phyloP scores from a whole-genome alignment of 768 basidiomycete genomes.

The Auriscalpium orientale region DNA sequence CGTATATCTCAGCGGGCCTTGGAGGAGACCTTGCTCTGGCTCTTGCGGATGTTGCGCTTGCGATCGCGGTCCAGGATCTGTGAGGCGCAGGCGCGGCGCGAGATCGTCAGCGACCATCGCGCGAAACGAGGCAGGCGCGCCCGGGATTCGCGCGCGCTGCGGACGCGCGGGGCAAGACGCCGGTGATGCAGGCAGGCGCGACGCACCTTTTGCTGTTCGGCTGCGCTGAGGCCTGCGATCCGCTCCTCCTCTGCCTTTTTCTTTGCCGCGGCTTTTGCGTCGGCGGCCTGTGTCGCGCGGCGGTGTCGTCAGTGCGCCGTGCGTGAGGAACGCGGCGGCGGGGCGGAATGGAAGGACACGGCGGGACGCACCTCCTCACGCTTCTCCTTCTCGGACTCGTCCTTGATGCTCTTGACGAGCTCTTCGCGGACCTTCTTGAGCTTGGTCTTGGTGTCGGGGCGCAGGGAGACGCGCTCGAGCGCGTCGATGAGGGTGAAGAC shows the following conservation, averaged over 20 bases:
- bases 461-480: constrained; percentile 43
- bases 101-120: neutral
- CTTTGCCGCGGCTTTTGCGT: constrained; percentile 67
- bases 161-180: neutral
- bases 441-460: constrained; percentile 79
- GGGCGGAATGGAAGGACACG: neutral
- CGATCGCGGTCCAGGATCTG: constrained; percentile 71
- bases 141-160: neutral
- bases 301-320: neutral
- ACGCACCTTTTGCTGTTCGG: constrained; percentile 75
- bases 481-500: constrained; percentile 73
- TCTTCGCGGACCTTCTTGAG: constrained; percentile 68
- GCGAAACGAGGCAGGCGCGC: no score
- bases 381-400: constrained; percentile 59
- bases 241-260: constrained; percentile 68
- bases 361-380: constrained; percentile 51
- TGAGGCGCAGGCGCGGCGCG: neutral
- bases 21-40: constrained; percentile 51
- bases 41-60: constrained; percentile 62
- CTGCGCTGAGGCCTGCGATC: constrained; percentile 62
- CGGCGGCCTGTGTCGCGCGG: constrained; percentile 32
- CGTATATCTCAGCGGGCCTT: constrained; percentile 15
- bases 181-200: neutral
- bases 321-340: neutral
- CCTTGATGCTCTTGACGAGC: constrained; percentile 58